A percentile compares a stretch with the other conserved stretches of the same genome.
phyloP scores from a whole-genome alignment of 805 yeast species.

The Ogataea nonfermentans region DNA sequence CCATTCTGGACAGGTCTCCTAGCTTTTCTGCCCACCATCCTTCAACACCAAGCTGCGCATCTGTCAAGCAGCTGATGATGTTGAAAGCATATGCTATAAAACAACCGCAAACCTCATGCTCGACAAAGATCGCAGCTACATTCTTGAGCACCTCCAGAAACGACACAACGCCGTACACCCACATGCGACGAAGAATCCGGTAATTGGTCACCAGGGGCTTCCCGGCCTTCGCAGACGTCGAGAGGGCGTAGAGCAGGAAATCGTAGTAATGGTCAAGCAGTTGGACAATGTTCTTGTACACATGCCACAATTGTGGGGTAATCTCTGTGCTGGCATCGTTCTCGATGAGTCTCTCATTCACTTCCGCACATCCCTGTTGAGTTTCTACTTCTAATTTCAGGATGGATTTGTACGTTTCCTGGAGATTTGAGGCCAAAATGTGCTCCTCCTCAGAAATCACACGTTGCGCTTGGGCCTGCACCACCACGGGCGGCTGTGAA shows the following conservation, averaged over 20 bases:
- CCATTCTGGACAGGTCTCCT: constrained; percentile 86
- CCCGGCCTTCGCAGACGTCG: constrained; percentile 67
- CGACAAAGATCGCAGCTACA: constrained; percentile 64
- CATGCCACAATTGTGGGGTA: constrained; percentile 64
- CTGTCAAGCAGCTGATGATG: constrained; percentile 52
- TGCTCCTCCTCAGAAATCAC: constrained; percentile 55
- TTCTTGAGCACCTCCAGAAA: constrained; percentile 74
- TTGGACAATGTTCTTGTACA: constrained; percentile 64
- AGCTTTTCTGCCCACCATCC: constrained; percentile 83
- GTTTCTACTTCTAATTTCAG: constrained; percentile 65
- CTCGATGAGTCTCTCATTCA: constrained; percentile 48
- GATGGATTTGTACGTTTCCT: constrained; percentile 70
- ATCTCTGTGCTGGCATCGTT: constrained; percentile 50
- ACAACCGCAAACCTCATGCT: constrained; percentile 75
- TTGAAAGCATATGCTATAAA: constrained; percentile 72
- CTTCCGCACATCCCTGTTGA: constrained; percentile 65
- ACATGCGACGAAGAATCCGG: constrained; percentile 73
- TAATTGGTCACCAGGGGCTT: constrained; percentile 74
- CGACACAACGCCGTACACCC: constrained; percentile 86
- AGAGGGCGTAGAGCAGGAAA: constrained; percentile 65
- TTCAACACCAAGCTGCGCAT: constrained; percentile 54
- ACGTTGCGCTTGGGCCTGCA: constrained; percentile 22
- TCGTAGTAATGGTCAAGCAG: constrained; percentile 70
- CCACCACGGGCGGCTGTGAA: constrained; percentile 23
- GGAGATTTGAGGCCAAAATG: constrained; percentile 64